Conservation (phyloP, 352 stramenopile genomes). For the Phytophthora sp. region DNA sequence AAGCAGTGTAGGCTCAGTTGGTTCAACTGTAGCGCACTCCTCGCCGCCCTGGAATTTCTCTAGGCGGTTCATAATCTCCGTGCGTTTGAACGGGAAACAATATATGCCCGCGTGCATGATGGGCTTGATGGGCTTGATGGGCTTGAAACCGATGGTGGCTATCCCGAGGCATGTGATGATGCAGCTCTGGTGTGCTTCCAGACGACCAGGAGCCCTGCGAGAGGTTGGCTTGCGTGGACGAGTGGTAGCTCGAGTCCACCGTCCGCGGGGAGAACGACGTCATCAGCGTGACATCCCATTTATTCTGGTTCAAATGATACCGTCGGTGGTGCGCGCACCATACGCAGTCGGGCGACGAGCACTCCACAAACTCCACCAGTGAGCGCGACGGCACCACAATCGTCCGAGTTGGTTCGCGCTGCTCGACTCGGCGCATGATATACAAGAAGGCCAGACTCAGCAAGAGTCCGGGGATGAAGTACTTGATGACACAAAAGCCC, state of each 20-base stretch:
- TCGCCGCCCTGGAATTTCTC: conserved; percentile 20
- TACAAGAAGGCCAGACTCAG: conserved; percentile 70
- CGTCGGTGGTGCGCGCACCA: conserved; percentile 78
- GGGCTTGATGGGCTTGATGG: conserved; percentile 9
- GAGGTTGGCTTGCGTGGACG: conserved; percentile 46
- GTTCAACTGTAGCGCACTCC: conserved; percentile 32
- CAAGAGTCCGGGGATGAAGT: conserved; percentile 54
- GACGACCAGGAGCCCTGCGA: conserved; percentile 50
- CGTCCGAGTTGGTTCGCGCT: conserved; percentile 56
- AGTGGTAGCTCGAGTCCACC: conserved; percentile 64
- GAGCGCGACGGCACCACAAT: conserved; percentile 54
- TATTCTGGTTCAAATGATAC: conserved; percentile 62
- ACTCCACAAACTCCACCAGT: conserved; percentile 79
- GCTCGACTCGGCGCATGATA: conserved; percentile 77
- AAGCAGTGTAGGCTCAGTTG: not conserved
- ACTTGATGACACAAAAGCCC: conserved; percentile 60
- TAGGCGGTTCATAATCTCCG: conserved; percentile 30
- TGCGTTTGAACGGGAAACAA: conserved; percentile 21
- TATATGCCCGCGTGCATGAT: conserved; percentile 11
- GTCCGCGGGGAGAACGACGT: conserved; percentile 59
- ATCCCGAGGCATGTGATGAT: conserved; percentile 24
- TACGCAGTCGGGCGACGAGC: conserved; percentile 64
- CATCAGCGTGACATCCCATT: conserved; percentile 69
- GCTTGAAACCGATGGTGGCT: conserved; percentile 34
- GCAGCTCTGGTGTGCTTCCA: conserved; percentile 25